Evolutionary conservation across 2,329 filamentous ascomycete species (phyloP), one percentile per base, ranked within the genome.

Genomic region (Monilinia fructicola): DNA sequence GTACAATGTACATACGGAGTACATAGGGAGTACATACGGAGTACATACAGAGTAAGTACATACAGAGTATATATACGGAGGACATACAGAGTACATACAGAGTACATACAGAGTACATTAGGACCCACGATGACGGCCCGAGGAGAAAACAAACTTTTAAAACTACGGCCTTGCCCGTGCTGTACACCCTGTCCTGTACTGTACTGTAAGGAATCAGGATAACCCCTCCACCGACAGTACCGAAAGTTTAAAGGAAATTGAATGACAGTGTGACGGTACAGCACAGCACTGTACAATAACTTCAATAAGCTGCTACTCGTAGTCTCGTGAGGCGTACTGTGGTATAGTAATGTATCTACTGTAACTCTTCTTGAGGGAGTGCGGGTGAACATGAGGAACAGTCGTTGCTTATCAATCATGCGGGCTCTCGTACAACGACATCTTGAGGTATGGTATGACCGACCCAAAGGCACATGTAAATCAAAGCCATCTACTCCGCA

Each of bases 161-260:
- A 48, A 38, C 46, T 21, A 38, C 53, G 31, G 31, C 21, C 31
- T 23, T 7, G 28, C 16, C 58, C 44, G 12, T 50, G 26, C 4
- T 4, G 4, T 16, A 50, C 56, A 44, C 28, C 53, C n/a, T n/a
- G n/a, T n/a, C n/a, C n/a, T n/a, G n/a, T n/a, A n/a, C n/a, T n/a
- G n/a, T n/a, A n/a, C n/a, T n/a, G n/a, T n/a, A n/a, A n/a, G n/a
- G n/a, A n/a, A n/a, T n/a, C n/a, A 35, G 31, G 31, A 35, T 35
- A 35, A 35, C 31, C 31, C 31, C 9, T 7, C 31, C 31, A 35
- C 31, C 31, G 4, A 35, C 6, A 35, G 31, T 35, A 54, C 11
- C 53, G 38, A 55, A 35, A 12, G 14, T 50, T 60, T 35, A 59
- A 48, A 59, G 40, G 55, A 59, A 59, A 59, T 59, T 31, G 42